These are phyloP conservation scores for Saccharomycopsis sp. DNA, from an alignment of 805 yeast genomes.

Conservation along the genomic window DNA sequence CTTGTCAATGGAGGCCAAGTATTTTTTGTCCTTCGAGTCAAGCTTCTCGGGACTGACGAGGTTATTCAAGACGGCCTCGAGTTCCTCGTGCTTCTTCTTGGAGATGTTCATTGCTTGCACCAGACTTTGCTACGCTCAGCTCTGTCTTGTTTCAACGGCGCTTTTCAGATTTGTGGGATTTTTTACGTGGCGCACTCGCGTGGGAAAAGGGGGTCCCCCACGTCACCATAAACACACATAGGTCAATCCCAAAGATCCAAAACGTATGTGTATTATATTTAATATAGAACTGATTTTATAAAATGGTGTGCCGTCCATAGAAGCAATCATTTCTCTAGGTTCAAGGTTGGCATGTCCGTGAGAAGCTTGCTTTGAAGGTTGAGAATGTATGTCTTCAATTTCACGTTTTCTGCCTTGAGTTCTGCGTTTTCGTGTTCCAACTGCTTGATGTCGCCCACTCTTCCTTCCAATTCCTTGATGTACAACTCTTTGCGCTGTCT, in stretches of 20 bases:
- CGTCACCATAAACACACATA: too few species aligned
- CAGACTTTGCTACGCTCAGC: too few species aligned
- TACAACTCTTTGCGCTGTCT: slow-evolving; percentile 76
- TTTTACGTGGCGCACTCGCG: too few species aligned
- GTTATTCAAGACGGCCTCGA: slow-evolving; percentile 10
- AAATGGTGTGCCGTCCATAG: too few species aligned
- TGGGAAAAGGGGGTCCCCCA: too few species aligned
- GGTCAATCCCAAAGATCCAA: too few species aligned
- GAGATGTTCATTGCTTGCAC: too few species aligned
- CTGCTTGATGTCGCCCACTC: slow-evolving; percentile 54
- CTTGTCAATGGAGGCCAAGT: slow-evolving; percentile 56
- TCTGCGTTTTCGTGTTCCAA: slow-evolving; percentile 56
- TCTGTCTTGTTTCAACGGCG: too few species aligned
- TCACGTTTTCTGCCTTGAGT: slow-evolving; percentile 61
- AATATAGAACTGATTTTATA: too few species aligned
- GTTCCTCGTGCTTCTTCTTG: slow-evolving; percentile 6
- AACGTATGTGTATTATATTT: too few species aligned
- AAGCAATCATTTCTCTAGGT: neutral
- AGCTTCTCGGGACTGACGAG: slow-evolving; percentile 9
- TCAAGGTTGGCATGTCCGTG: slow-evolving; percentile 33
- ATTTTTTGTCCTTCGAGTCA: slow-evolving; percentile 60
- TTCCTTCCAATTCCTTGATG: slow-evolving; percentile 68
- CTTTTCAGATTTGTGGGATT: too few species aligned
- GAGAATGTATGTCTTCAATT: slow-evolving; percentile 62
- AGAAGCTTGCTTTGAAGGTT: slow-evolving; percentile 61